phyloP scores from a whole-genome alignment of 306 rosid genomes.

The Vigna radiata region DNA sequence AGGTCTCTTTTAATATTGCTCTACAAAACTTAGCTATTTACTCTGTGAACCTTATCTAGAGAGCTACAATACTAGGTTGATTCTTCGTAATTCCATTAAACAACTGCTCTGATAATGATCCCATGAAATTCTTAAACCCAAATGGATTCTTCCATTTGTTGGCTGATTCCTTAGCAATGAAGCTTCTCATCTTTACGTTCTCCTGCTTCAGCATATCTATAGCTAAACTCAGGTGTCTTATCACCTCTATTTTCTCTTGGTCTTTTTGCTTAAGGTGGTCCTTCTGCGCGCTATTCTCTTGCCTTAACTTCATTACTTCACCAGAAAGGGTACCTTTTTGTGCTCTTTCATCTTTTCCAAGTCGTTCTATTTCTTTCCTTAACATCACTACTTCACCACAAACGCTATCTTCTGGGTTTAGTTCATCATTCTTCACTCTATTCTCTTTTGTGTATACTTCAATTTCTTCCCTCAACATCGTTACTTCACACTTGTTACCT shows the following conservation, averaged over 20 bases:
- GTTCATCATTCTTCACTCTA: constrained; percentile 36
- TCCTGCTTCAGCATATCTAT: constrained; percentile 78
- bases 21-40: constrained; percentile 39
- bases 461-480: not conserved
- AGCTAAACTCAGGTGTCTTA: constrained; percentile 75
- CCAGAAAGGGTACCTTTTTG: constrained; percentile 54
- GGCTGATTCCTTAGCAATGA: constrained; percentile 47
- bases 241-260: constrained; percentile 79
- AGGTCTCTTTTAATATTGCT: constrained; percentile 35
- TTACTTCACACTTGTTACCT: constrained; percentile 49
- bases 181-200: constrained; percentile 64
- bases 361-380: constrained; percentile 56
- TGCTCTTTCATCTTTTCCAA: constrained; percentile 58
- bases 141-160: constrained; percentile 60
- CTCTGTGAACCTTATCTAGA: constrained; percentile 52
- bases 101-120: constrained; percentile 54
- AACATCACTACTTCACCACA: constrained; percentile 52
- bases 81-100: constrained; percentile 49
- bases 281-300: constrained; percentile 59
- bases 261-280: constrained; percentile 68
- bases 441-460: constrained; percentile 55
- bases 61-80: constrained; percentile 59
- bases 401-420: not conserved
- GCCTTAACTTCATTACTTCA: constrained; percentile 58
- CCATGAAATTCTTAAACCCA: constrained; percentile 59